Evolutionary conservation across 345 rosid genomes (phyloP), one percentile per base, ranked within the genome.

Genomic region (Lumnitzera littorea): DNA sequence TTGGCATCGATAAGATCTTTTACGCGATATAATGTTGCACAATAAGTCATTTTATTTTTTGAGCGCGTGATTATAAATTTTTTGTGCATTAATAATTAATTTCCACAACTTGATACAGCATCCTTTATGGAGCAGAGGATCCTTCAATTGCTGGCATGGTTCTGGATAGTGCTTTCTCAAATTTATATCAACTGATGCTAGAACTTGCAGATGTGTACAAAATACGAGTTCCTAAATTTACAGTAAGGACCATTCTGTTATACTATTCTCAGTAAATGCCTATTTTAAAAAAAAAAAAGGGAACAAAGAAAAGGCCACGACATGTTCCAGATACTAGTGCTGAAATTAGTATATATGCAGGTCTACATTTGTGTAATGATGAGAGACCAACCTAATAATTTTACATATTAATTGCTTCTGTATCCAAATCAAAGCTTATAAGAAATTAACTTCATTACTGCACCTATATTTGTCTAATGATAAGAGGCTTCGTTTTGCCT

Each of bases 71-170:
- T 36, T 7, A 36, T 36, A 36, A 29, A 4, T 36, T 36, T 7
- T 1, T 36, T 7, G 3, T 27, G 31, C 31, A 29, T 17, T 15
- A 17, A 53, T 53, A 53, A 47, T 48, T 27, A 46, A 50, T 58
- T 15, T 53, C 60, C 68, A 23, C 62, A 49, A 52, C 70, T 15
- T 46, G 63, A 60, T 78, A 74, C 87, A 94, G 99, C 85, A 87
- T 90, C 70, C 88, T 94, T 46, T 94, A 84, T 69, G 99, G 97
- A 80, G 96, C 89, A 54, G 91, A 88, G 71, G 99, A 94, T 62
- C 96, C 99, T 27, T 90, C 99, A 48, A 82, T 90, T 13, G 95
- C 97, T 72, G 99, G 97, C 74, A 90, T 90, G 86, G 97, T 94
- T 75, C 80, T 94, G 70, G 97, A 94, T 71, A 90, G 99, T 72